Evolutionary conservation across 495 filamentous ascomycete genomes (phyloP).

Genomic region (Aspergillus heteromorphus): DNA sequence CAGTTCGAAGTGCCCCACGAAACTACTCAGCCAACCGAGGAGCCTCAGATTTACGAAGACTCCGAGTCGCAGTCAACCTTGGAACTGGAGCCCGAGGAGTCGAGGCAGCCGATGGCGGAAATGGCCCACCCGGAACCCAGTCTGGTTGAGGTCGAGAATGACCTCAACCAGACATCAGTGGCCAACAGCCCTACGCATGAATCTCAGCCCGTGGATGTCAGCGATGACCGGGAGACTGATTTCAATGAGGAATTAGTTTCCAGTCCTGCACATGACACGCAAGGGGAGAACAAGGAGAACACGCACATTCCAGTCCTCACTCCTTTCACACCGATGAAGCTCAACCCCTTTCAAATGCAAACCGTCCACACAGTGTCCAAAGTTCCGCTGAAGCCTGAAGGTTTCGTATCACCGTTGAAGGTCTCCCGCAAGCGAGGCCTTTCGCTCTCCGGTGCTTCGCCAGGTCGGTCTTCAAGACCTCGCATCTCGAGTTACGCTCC

Average conservation of each 20-base stretch:
- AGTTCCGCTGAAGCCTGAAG: conserved; percentile 67
- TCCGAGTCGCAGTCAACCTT: not conserved
- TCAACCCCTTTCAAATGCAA: conserved; percentile 21
- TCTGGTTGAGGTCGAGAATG: no score
- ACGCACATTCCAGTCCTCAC: conserved; percentile 16
- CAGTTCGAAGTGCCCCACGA: not conserved
- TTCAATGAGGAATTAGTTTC: no score
- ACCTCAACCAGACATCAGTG: no score
- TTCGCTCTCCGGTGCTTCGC: conserved; percentile 36
- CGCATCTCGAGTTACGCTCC: conserved; percentile 23
- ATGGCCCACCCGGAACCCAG: not conserved
- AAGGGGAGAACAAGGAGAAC: conserved; percentile 27
- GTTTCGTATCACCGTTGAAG: conserved; percentile 55
- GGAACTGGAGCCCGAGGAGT: not conserved
- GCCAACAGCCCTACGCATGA: not conserved
- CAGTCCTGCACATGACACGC: no score
- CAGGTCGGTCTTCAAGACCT: conserved; percentile 30
- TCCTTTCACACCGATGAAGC: conserved; percentile 33
- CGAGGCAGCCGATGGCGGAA: not conserved
- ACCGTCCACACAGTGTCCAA: conserved; percentile 69
- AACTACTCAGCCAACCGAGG: not conserved
- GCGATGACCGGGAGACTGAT: not conserved
- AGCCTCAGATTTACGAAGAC: conserved; percentile 12
- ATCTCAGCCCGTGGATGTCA: not conserved
- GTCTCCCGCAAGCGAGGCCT: conserved; percentile 50